Conservation (phyloP, 2,329 filamentous ascomycete genomes). For the Alternaria gaisen region DNA sequence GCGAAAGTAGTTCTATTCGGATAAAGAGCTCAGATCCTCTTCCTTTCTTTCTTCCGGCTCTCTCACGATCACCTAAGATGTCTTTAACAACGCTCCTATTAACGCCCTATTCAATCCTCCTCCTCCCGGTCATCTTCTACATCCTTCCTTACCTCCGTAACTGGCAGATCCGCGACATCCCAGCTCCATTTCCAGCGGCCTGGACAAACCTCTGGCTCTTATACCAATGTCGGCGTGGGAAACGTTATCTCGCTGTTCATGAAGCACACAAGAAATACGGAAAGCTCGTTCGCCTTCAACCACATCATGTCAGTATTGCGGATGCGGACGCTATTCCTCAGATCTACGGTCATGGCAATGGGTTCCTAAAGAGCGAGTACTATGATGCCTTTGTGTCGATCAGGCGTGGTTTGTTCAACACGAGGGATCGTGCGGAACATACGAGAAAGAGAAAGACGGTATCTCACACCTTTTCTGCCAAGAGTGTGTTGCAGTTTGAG, state of each 20-base stretch:
- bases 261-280: slow-evolving; percentile 77
- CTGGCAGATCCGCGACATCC: slow-evolving; percentile 63
- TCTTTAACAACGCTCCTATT: slow-evolving; percentile 50
- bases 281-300: slow-evolving; percentile 82
- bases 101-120: slow-evolving; percentile 58
- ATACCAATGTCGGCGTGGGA: slow-evolving; percentile 67
- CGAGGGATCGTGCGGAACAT: slow-evolving; percentile 81
- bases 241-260: slow-evolving; percentile 67
- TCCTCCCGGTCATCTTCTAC: slow-evolving; percentile 63
- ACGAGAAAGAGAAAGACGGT: slow-evolving; percentile 89
- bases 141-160: slow-evolving; percentile 69
- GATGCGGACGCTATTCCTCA: slow-evolving; percentile 78
- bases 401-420: slow-evolving; percentile 87
- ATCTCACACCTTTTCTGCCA: slow-evolving; percentile 84
- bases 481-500: slow-evolving; percentile 84
- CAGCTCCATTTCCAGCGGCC: slow-evolving; percentile 69
- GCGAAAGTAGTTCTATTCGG: neutral
- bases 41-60: neutral
- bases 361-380: slow-evolving; percentile 71
- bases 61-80: slow-evolving; percentile 30
- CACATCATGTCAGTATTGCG: slow-evolving; percentile 82
- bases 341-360: slow-evolving; percentile 74
- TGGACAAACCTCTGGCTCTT: slow-evolving; percentile 87
- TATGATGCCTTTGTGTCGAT: slow-evolving; percentile 94
- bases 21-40: slow-evolving; percentile 3